Conservation (phyloP, 257 asterid species). For the Knoxia roxburghii region DNA sequence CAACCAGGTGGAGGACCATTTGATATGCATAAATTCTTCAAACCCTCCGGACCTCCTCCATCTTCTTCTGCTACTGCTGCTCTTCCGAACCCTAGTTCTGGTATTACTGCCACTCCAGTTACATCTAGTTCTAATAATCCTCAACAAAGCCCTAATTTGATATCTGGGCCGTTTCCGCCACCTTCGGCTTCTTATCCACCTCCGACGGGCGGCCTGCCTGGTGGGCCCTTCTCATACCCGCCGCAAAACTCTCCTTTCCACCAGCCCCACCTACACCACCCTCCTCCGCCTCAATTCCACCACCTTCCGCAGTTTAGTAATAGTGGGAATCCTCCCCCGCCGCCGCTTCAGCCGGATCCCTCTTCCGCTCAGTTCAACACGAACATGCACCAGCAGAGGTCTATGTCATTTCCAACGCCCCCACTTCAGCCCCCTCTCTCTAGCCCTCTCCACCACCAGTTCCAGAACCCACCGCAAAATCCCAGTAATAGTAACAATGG, state of each 20-base stretch:
- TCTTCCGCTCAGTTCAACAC: conserved; percentile 29
- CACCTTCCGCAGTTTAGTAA: conserved; percentile 38
- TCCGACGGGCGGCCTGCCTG: conserved; percentile 40
- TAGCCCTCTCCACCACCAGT: conserved; percentile 35
- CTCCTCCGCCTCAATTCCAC: conserved; percentile 17
- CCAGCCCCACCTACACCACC: conserved; percentile 37
- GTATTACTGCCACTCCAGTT: conserved; percentile 21
- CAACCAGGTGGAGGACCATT: conserved; percentile 70
- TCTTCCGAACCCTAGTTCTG: conserved; percentile 17
- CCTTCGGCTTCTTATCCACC: conserved; percentile 86
- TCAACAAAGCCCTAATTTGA: conserved; percentile 51
- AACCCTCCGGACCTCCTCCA: conserved; percentile 43
- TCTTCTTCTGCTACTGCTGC: conserved; percentile 13
- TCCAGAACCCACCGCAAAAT: conserved; percentile 37
- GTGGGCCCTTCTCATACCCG: conserved; percentile 42
- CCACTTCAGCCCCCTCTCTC: conserved; percentile 64
- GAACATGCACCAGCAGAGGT: conserved; percentile 66
- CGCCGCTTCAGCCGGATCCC: conserved; percentile 28
- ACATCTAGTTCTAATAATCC: conserved; percentile 37
- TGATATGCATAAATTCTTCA: conserved; percentile 69
- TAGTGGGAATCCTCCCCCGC: conserved; percentile 28
- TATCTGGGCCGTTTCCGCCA: conserved; percentile 39
- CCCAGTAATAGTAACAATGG: conserved; percentile 25
- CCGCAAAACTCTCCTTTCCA: conserved; percentile 51
- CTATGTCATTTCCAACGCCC: conserved; percentile 74